Percentiles rank a stretch among this genome's conserved stretches.
phyloP scores from a whole-genome alignment of 805 yeast species.

The Metschnikowia colocasiae region DNA sequence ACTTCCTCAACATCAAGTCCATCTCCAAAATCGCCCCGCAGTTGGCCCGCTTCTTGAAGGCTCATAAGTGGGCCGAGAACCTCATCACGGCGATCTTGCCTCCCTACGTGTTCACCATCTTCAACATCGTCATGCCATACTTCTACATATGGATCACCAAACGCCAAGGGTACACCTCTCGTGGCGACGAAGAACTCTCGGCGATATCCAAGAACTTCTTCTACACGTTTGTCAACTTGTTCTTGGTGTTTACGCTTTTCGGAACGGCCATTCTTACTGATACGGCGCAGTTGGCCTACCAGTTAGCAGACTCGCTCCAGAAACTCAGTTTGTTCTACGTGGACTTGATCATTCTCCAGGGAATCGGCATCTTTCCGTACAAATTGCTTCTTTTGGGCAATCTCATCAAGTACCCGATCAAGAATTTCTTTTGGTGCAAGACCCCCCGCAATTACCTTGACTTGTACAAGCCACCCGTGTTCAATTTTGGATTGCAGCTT shows the following conservation, averaged over 20 bases:
- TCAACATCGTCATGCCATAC: slow-evolving; percentile 82
- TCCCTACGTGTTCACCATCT: slow-evolving; percentile 80
- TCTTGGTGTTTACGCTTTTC: slow-evolving; percentile 88
- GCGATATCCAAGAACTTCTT: slow-evolving; percentile 91
- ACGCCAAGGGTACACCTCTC: slow-evolving; percentile 84
- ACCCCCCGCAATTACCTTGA: slow-evolving; percentile 81
- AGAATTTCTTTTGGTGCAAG: slow-evolving; percentile 56
- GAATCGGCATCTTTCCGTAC: slow-evolving; percentile 87
- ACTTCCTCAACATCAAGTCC: slow-evolving; percentile 73
- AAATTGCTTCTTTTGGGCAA: slow-evolving; percentile 79
- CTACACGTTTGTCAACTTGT: slow-evolving; percentile 89
- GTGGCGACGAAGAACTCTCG: slow-evolving; percentile 88
- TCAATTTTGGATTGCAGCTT: slow-evolving; percentile 84
- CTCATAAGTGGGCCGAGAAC: slow-evolving; percentile 67
- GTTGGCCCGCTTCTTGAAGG: slow-evolving; percentile 62
- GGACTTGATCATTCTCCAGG: slow-evolving; percentile 76
- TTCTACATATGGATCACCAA: slow-evolving; percentile 79
- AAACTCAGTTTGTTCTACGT: slow-evolving; percentile 85
- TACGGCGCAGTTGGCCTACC: slow-evolving; percentile 83
- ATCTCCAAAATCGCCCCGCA: slow-evolving; percentile 80
- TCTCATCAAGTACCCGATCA: slow-evolving; percentile 62
- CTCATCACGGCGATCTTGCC: slow-evolving; percentile 87
- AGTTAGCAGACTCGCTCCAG: slow-evolving; percentile 75
- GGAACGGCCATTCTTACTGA: slow-evolving; percentile 90
- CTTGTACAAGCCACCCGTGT: slow-evolving; percentile 81